Evolutionary conservation across 139 green algal species (phyloP), one percentile per base, ranked within the genome.

Genomic region (Coelastrella sp.): DNA sequence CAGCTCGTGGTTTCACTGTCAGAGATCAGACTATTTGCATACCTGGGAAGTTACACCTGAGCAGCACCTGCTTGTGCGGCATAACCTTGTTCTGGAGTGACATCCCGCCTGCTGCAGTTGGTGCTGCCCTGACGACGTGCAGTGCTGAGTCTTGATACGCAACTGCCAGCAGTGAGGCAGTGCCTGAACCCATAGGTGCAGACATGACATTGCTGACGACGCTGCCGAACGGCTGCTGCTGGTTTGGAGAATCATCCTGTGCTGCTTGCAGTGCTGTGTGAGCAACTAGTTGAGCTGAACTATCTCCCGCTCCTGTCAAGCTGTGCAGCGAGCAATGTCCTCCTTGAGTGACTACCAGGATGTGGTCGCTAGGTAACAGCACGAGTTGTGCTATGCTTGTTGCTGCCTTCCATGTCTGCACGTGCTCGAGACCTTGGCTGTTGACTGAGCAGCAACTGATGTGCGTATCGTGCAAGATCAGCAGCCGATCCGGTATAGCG

Each of bases 21-120:
- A 71, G 10, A 71, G 10, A 2, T 71, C 61, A 13, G 8, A 13
- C 2, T 71, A 71, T 71, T 71, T 22, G 16, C 82, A 8, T 56
- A 88, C 83, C 83, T 80, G 83, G 83, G 47, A 80, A 22, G 58
- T 10, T 59, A 68, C 83, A 88, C 65, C 54, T 80, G 17, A 88
- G 68, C 47, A 80, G 54, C 19, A 60, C 83, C 47, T 88, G 83
- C 20, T 58, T 80, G 66, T n/a, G 66, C 7, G 83, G 23, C 17
- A 88, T 58, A 19, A 57, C 83, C 56, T 88, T 88, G 16, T 16
- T n/a, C 68, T 80, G 66, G 5, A 88, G 83, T 7, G 23, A 16
- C 83, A 88, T 80, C 47, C 19, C 66, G 47, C 83, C 83, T 54
- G 83, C 19, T 13, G 0, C 68, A 13, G 68, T n/a, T 71, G 81